These are phyloP conservation scores for Oidiodendron maius DNA, from an alignment of 495 filamentous ascomycete species.

Conservation along the genomic window DNA sequence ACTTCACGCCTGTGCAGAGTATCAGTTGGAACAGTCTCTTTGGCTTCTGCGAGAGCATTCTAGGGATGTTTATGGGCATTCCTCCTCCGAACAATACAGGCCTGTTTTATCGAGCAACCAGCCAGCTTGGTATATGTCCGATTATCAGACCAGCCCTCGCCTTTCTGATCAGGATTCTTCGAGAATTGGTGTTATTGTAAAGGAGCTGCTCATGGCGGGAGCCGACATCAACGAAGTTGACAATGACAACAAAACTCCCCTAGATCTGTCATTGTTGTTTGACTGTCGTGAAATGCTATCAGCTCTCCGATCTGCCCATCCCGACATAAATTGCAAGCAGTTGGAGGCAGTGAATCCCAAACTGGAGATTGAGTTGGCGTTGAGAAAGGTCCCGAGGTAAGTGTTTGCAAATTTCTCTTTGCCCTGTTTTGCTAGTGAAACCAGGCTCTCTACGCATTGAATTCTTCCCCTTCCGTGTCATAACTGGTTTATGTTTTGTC, in stretches of 20 bases:
- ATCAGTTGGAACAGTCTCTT: constrained; percentile 5
- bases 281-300: constrained; percentile 12
- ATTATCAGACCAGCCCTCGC: neutral
- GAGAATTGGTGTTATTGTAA: constrained; percentile 3
- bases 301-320: constrained; percentile 6
- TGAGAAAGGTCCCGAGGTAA: no score
- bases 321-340: no score
- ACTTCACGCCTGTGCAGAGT: constrained; percentile 19
- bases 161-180: neutral
- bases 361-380: no score
- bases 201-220: constrained; percentile 17
- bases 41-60: constrained; percentile 1
- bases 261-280: constrained; percentile 9
- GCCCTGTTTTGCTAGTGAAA: no score
- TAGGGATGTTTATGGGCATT: neutral
- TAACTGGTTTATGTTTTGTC: no score
- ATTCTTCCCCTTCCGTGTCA: no score
- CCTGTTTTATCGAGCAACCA: no score
- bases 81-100: constrained; percentile 5
- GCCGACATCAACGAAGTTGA: constrained; percentile 18
- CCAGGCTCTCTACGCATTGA: no score
- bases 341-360: no score
- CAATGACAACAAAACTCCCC: constrained; percentile 3
- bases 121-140: neutral
- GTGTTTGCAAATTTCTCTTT: no score